phyloP scores from a whole-genome alignment of 495 filamentous ascomycete genomes.

The Amphirosellinia nigrospora region DNA sequence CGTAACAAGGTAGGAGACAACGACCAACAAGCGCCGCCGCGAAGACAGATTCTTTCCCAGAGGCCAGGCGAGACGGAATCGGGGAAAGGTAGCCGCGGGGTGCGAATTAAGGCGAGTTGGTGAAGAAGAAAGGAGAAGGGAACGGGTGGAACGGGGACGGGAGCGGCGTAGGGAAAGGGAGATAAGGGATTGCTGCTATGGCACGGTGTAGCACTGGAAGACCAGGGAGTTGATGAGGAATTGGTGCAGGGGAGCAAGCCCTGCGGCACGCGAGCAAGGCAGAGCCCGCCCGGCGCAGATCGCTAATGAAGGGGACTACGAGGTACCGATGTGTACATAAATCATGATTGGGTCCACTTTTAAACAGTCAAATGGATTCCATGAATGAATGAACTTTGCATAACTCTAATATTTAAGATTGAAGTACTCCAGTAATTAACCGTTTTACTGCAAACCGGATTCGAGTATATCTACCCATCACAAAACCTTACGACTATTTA shows the following conservation, averaged over 20 bases:
- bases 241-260: neutral
- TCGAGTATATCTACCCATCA: no score
- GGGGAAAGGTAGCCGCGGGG: constrained; percentile 10
- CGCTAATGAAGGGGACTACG: no score
- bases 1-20: neutral
- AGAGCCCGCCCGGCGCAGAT: no score
- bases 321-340: no score
- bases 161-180: constrained; percentile 2
- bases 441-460: no score
- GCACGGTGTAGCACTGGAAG: neutral
- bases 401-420: no score
- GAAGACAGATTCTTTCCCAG: constrained; percentile 21
- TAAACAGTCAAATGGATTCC: no score
- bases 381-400: no score
- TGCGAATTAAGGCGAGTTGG: constrained; percentile 14
- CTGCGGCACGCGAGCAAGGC: neutral
- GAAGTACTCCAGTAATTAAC: no score
- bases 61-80: neutral
- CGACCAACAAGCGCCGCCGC: constrained; percentile 16
- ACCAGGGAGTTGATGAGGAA: constrained; percentile 10
- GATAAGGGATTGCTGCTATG: constrained; percentile 9
- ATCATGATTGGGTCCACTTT: no score
- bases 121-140: constrained; percentile 11
- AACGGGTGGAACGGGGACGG: constrained; percentile 6
- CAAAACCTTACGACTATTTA: no score